Conservation (phyloP, 345 rosid species). For the Clausena lansium region DNA sequence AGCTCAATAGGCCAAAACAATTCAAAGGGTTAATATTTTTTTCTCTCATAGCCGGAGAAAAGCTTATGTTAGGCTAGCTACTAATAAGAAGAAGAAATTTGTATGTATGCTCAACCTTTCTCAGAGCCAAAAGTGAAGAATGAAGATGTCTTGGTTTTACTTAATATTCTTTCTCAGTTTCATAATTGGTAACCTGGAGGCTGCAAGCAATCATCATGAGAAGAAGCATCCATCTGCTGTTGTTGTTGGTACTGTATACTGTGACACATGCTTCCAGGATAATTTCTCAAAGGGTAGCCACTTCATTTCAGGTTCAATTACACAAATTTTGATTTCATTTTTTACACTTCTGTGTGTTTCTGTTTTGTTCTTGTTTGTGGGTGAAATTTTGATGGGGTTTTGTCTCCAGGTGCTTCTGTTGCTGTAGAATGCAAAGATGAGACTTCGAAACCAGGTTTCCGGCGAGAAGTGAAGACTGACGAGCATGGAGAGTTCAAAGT, state of each 20-base stretch:
- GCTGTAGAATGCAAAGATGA: conserved; percentile 68
- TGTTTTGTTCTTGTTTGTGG: background rate
- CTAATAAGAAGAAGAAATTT: background rate
- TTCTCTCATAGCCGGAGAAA: background rate
- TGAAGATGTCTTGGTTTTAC: conserved; percentile 39
- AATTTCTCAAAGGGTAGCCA: conserved; percentile 53
- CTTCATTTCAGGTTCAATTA: conserved; percentile 68
- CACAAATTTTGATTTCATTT: background rate
- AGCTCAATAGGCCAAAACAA: background rate
- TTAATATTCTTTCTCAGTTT: conserved; percentile 26
- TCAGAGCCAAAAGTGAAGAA: background rate
- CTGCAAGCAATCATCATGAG: conserved; percentile 17
- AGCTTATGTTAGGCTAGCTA: background rate
- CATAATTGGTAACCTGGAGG: conserved; percentile 19
- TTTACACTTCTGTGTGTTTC: background rate
- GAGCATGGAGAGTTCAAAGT: conserved; percentile 67
- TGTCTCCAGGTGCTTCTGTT: conserved; percentile 69
- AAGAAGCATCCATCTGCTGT: conserved; percentile 52
- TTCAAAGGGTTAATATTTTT: background rate
- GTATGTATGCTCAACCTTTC: background rate
- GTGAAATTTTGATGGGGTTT: background rate
- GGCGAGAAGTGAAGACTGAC: conserved; percentile 64
- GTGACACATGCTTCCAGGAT: conserved; percentile 77
- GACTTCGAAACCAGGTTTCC: conserved; percentile 40
- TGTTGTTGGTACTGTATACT: conserved; percentile 85